These are phyloP conservation scores for Penicillium italicum DNA, from an alignment of 2,329 filamentous ascomycete species.

Conservation along the genomic window DNA sequence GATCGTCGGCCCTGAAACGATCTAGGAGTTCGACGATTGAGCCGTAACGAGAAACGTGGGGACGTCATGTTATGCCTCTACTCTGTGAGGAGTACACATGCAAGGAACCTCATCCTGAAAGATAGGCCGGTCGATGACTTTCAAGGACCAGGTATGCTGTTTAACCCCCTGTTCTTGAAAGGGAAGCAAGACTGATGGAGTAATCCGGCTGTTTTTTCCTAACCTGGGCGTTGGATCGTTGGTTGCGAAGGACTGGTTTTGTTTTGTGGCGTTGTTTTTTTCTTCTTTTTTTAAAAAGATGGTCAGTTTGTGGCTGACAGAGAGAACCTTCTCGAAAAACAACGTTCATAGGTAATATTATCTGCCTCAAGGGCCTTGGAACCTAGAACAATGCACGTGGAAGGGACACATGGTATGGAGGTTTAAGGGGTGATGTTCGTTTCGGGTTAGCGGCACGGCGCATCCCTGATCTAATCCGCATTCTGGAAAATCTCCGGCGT, in stretches of 20 bases:
- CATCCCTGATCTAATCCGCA: constrained; percentile 15
- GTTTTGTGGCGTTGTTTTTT: neutral
- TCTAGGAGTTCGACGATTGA: constrained; percentile 27
- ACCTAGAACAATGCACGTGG: neutral
- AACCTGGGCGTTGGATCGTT: too few species aligned
- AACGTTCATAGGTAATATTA: neutral
- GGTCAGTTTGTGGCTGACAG: neutral
- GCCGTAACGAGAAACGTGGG: constrained; percentile 13
- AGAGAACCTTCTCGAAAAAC: too few species aligned
- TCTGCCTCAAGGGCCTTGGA: too few species aligned
- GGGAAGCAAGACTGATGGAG: neutral
- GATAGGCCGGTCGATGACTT: neutral
- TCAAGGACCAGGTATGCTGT: neutral
- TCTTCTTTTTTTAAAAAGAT: too few species aligned
- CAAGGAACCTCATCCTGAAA: neutral
- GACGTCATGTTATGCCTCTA: neutral
- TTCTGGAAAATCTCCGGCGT: constrained; percentile 22
- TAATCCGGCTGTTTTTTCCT: neutral
- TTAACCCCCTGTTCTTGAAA: neutral
- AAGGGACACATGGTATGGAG: neutral
- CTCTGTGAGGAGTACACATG: too few species aligned
- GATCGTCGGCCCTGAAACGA: constrained; percentile 35
- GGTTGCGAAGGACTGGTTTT: neutral
- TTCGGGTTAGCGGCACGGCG: constrained; percentile 14
- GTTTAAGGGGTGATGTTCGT: neutral